Conservation (phyloP, 495 filamentous ascomycete genomes). For the Neurospora sp. region DNA sequence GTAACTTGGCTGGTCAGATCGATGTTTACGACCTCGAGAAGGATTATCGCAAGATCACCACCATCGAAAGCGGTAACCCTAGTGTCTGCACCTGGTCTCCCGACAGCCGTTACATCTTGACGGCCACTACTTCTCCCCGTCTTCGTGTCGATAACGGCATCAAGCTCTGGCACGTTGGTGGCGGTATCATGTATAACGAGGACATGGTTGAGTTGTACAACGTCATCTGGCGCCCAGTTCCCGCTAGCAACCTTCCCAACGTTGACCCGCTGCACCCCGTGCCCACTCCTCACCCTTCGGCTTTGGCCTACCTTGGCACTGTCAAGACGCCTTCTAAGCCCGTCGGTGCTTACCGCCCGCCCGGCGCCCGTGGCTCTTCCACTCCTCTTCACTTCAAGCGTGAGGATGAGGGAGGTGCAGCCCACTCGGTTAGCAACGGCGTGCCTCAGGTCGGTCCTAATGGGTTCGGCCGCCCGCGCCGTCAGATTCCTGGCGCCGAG, state of each 20-base stretch:
- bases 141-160: slow-evolving; percentile 94
- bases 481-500: slow-evolving; percentile 44
- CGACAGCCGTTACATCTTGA: slow-evolving; percentile 88
- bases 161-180: slow-evolving; percentile 88
- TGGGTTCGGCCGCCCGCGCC: slow-evolving; percentile 65
- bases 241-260: slow-evolving; percentile 45
- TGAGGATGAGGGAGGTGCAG: slow-evolving; percentile 91
- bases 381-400: slow-evolving; percentile 95
- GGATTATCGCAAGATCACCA: slow-evolving; percentile 80
- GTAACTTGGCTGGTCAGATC: slow-evolving; percentile 94
- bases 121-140: slow-evolving; percentile 89
- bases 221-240: slow-evolving; percentile 79
- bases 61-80: slow-evolving; percentile 90
- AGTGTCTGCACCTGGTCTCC: slow-evolving; percentile 95
- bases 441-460: slow-evolving; percentile 55
- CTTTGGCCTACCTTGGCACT: slow-evolving; percentile 68
- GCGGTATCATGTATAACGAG: slow-evolving; percentile 85
- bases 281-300: slow-evolving; percentile 76
- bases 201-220: slow-evolving; percentile 92
- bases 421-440: slow-evolving; percentile 72
- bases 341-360: slow-evolving; percentile 89
- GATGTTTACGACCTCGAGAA: slow-evolving; percentile 94
- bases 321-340: slow-evolving; percentile 90
- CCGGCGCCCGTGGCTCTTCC: slow-evolving; percentile 80
- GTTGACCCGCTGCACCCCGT: slow-evolving; percentile 68